Base-by-base conservation (phyloP, 129 eudicot genomes). In the Ambrosia artemisiifolia region DNA sequence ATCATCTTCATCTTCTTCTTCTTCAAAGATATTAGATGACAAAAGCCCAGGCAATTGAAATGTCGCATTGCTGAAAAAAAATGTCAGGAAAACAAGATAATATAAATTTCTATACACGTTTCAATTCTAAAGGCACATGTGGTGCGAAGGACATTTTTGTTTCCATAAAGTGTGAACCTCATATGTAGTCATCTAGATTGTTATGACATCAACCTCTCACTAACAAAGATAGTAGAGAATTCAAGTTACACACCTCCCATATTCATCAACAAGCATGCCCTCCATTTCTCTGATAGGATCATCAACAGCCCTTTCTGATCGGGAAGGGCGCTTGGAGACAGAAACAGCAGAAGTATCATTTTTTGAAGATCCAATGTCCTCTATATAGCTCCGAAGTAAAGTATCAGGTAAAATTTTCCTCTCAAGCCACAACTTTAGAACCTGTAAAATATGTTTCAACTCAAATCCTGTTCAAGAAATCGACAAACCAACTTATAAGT, bases 231-330 rank as follows among this genome's bases (percentile, higher is more conserved):
- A 53, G n/a, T 34, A 46, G 12, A 47, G 0, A 34, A 12, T n/a
- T n/a, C 28, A 55, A 49, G 50, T 38, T 60, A 6, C 80, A 34
- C 40, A 93, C 96, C 96, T 89, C 69, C 98, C 98, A 79, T 93
- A 89, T 73, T 93, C 98, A 44, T 87, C 95, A 68, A 90, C 92
- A 63, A 89, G 80, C 92, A 87, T 87, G 80, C 95, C 96, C 47
- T 87, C 91, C 90, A 90, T 93, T 63, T 84, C 96, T 84, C 98
- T 87, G 19, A 90, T 69, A 18, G 90, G 95, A 84, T 84, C 96
- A 77, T 89, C 95, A 11, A 93, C 67, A 70, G 95, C 76, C 20
- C 96, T 72, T 64, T 90, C 96, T 5, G 85, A 81, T 78, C 92
- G 85, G 64, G 96, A 87, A 65, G 91, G 87, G 6, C 96, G 88